phyloP scores from a whole-genome alignment of 495 filamentous ascomycete species.

The Massariosphaeria phaeospora region DNA sequence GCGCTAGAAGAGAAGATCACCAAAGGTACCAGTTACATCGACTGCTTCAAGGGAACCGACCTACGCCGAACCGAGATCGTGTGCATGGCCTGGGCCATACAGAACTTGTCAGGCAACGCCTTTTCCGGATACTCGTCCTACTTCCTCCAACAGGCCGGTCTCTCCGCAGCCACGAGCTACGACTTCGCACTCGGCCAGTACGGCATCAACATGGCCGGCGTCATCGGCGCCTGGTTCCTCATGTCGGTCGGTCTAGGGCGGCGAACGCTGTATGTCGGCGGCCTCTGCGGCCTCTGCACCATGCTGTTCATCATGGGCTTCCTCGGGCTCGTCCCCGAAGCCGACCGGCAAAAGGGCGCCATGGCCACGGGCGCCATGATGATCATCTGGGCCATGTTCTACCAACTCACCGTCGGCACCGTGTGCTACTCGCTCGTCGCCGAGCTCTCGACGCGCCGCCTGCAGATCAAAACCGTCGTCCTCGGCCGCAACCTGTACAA shows the following conservation, averaged over 20 bases:
- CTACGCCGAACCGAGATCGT: constrained; percentile 41
- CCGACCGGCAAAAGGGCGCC: constrained; percentile 25
- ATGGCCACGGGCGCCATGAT: constrained; percentile 51
- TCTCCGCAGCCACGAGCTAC: constrained; percentile 32
- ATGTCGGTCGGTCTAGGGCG: constrained; percentile 39
- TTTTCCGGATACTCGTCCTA: constrained; percentile 81
- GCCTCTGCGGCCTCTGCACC: constrained; percentile 35
- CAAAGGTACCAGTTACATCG: constrained; percentile 35
- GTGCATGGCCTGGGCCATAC: constrained; percentile 66
- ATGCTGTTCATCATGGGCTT: constrained; percentile 43
- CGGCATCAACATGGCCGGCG: constrained; percentile 41
- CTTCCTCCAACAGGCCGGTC: constrained; percentile 70
- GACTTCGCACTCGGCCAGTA: constrained; percentile 42
- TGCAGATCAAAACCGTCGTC: constrained; percentile 52
- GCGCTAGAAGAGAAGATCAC: constrained; percentile 41
- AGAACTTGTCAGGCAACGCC: constrained; percentile 71
- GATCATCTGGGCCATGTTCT: constrained; percentile 50
- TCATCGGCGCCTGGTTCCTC: constrained; percentile 40
- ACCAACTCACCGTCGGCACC: constrained; percentile 56
- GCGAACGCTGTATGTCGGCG: constrained; percentile 39
- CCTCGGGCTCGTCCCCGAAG: constrained; percentile 35
- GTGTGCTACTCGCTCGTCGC: constrained; percentile 58
- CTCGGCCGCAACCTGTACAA: constrained; percentile 56
- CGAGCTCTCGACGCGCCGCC: constrained; percentile 52
- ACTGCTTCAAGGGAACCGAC: constrained; percentile 42